Base-by-base conservation (phyloP, 1,284 basidiomycete species). In the Papiliotrema flavescens region DNA sequence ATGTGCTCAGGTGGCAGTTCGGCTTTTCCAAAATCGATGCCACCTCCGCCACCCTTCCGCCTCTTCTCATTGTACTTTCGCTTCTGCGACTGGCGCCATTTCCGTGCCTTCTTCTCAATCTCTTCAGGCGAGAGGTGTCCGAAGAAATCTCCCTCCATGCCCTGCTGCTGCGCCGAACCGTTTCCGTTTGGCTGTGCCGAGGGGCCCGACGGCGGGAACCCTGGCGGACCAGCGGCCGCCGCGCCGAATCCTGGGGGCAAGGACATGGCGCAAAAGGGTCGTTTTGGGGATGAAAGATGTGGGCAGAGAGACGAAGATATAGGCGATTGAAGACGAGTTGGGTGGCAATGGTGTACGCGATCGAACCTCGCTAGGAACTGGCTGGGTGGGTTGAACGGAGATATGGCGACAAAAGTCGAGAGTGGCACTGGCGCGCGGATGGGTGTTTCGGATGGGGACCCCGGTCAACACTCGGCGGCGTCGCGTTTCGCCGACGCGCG, bases 1-100 rank as follows among this genome's bases (percentile, higher is more conserved):
- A 97, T 87, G 72, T 97, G 94, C 78, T 99, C 96, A 69, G 59
- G 81, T 20, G 76, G 76, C 43, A 78, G 60, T 55, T 75, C 73
- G 28, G 71, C 73, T 55, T 78, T 78, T 20, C 76, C 76, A 60
- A 76, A 74, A 62, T 77, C 76, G 14, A 76, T 63, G 28, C 73
- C 75, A 32, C 69, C 76, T 49, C 75, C 75, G 39, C 75, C 76
- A 14, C 75, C 75, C 5, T 60, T 53, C 56, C 71, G 66, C 42
- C 75, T 65, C 69, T 77, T 76, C 56, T 71, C 67, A 45, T 71
- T 66, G 61, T 71, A 78, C 41, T 71, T 61, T 57, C 65, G 71
- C 59, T 71, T 72, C 62, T 76, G 74, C 17, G 54, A 57, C 53
- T 68, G 64, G 47, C 76, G 64, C 76, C 76, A 78, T 67, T 77